Base-by-base conservation (phyloP, 2,329 filamentous ascomycete species). In the Epichloe aotearoae region DNA sequence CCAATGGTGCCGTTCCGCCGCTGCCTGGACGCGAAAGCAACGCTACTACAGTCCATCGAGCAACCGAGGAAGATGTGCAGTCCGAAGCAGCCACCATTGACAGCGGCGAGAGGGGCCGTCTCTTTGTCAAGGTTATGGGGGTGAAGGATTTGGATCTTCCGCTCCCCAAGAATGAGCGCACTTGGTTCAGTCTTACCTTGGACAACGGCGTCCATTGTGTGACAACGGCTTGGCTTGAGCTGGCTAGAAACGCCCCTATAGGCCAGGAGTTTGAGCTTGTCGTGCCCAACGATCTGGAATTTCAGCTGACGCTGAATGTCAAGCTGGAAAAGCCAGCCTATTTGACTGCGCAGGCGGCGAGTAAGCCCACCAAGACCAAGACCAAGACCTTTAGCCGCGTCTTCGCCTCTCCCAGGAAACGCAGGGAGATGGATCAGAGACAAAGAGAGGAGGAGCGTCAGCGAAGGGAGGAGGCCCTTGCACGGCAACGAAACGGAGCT, bases 121-220 rank as follows among this genome's bases (percentile, higher is more conserved):
- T 98, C 2, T 98, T 98, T 61, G 90, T 98, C 57, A 98, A 98
- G 73, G 93, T 98, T n/a, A 85, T 97, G 66, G 90, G 91, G 43
- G 89, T 97, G 56, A 97, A 97, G 66, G 90, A 97, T 60, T 76
- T 98, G 38, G 90, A 96, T 62, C 74, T 97, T 42, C 91, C 93
- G 20, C 73, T 98, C 50, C 90, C 93, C 34, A 86, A 84, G 70
- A 91, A 88, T 61, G 90, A 97, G 68, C 83, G 88, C 50, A 88
- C 88, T 3, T 93, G 88, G 78, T 98, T 98, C 71, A 90, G 91
- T 59, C 77, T 98, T 11, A 98, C 93, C 0, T 77, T 98, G n/a
- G 93, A 98, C 67, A 98, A 98, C 57, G 93, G 93, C 26, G 80
- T 98, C 1, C 93, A 98, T 66, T 98, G 93, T 61, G 93, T 98